Conservation (phyloP, 371 early-diverging fungal genomes). For the Lichtheimia ramosa region DNA sequence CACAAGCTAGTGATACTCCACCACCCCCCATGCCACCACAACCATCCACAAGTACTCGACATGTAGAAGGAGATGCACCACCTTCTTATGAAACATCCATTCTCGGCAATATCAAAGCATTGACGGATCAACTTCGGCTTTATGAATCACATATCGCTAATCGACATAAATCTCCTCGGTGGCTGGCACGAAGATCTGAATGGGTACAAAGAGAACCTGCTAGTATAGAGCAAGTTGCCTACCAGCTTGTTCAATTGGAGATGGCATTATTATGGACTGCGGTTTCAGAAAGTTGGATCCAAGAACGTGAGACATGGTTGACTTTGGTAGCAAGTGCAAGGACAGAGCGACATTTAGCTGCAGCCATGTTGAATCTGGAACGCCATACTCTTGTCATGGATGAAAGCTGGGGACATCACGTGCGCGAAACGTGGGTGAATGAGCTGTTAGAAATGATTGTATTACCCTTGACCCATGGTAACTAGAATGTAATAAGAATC, state of each 20-base stretch:
- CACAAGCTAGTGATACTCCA: neutral
- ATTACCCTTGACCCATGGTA: constrained; percentile 40
- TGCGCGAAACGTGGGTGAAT: constrained; percentile 41
- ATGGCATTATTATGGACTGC: constrained; percentile 53
- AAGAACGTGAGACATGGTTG: constrained; percentile 53
- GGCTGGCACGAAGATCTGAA: constrained; percentile 35
- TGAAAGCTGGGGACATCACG: constrained; percentile 26
- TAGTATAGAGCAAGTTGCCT: constrained; percentile 46
- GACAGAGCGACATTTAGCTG: constrained; percentile 47
- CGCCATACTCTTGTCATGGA: constrained; percentile 50
- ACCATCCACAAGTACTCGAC: constrained; percentile 1
- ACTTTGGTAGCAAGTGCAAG: constrained; percentile 41
- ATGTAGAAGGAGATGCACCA: constrained; percentile 27
- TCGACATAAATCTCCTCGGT: constrained; percentile 49
- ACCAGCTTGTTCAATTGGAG: constrained; percentile 46
- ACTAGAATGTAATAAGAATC: constrained; percentile 5
- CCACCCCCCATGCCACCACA: neutral
- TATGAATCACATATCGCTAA: constrained; percentile 46
- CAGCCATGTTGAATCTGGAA: constrained; percentile 45
- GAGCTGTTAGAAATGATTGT: constrained; percentile 48
- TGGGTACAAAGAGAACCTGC: constrained; percentile 39
- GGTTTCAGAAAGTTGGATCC: constrained; percentile 45
- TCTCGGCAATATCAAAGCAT: constrained; percentile 33
- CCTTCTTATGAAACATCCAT: constrained; percentile 53
- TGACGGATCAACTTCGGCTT: constrained; percentile 30